phyloP scores from a whole-genome alignment of 352 stramenopile species.

The Phytophthora hibernalis region DNA sequence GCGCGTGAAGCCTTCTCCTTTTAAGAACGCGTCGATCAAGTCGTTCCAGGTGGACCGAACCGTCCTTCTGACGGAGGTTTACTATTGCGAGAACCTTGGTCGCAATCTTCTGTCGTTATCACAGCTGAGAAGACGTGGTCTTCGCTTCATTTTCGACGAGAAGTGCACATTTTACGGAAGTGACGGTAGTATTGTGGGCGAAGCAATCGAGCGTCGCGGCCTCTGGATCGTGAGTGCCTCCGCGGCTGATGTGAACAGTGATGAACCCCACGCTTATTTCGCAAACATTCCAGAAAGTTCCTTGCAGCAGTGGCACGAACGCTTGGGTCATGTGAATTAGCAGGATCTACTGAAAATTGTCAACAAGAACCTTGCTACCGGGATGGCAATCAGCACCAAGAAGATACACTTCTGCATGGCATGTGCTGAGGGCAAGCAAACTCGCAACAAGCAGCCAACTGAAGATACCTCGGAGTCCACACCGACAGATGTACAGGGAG shows the following conservation, averaged over 20 bases:
- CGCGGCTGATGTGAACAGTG: neutral
- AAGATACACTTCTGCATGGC: neutral
- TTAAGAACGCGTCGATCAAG: conserved; percentile 3
- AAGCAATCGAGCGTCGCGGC: neutral
- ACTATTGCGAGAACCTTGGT: neutral
- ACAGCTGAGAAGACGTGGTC: neutral
- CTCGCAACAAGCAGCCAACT: neutral
- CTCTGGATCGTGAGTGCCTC: neutral
- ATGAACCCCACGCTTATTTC: neutral
- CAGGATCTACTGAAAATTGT: neutral
- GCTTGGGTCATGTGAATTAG: neutral
- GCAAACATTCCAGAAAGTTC: neutral
- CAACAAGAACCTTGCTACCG: conserved; percentile 2
- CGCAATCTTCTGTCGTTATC: neutral
- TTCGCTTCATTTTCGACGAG: neutral
- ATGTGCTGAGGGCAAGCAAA: conserved; percentile 12
- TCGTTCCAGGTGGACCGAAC: conserved; percentile 7
- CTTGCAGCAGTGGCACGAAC: conserved; percentile 3
- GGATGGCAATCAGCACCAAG: neutral
- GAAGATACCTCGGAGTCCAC: conserved; percentile 8
- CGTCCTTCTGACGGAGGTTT: conserved; percentile 14
- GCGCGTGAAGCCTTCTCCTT: neutral
- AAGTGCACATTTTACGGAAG: neutral
- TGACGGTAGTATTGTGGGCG: neutral
- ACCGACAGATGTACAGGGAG: conserved; percentile 8